A percentile compares a stretch with the other conserved stretches of the same genome.
phyloP scores from a whole-genome alignment of 1,284 basidiomycete genomes.

The Fistulina hepatica region DNA sequence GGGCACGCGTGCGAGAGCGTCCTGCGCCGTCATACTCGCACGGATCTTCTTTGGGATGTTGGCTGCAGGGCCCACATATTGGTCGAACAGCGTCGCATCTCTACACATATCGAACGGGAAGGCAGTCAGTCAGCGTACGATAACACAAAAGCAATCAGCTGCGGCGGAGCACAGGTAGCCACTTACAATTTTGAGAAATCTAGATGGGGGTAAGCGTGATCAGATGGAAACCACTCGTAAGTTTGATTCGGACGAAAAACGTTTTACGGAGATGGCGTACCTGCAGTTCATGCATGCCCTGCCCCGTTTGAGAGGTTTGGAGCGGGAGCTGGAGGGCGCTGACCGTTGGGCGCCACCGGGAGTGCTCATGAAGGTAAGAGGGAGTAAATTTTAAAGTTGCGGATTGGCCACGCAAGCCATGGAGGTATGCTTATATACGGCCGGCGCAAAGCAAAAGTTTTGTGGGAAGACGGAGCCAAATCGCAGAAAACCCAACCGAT shows the following conservation, averaged over 20 bases:
- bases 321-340: no score
- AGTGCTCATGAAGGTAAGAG: no score
- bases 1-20: slow-evolving; percentile 31
- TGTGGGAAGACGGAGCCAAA: no score
- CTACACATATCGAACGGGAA: slow-evolving; percentile 19
- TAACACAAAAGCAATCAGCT: neutral
- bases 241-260: neutral
- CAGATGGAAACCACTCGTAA: no score
- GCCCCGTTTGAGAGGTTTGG: slow-evolving; percentile 31
- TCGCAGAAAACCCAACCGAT: no score
- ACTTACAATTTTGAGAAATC: slow-evolving; percentile 51
- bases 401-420: no score
- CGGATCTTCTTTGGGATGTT: slow-evolving; percentile 33
- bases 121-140: no score
- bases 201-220: slow-evolving; percentile 14
- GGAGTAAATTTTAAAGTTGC: no score
- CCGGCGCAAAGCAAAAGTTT: no score
- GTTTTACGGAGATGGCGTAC: slow-evolving; percentile 17
- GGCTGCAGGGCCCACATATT: slow-evolving; percentile 32
- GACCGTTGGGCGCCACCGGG: no score
- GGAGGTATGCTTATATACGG: no score
- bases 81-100: slow-evolving; percentile 38
- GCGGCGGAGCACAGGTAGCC: slow-evolving; percentile 2
- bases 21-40: slow-evolving; percentile 38
- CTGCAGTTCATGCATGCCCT: slow-evolving; percentile 37